phyloP scores from a whole-genome alignment of 306 rosid genomes.

The Luffa acutangula region DNA sequence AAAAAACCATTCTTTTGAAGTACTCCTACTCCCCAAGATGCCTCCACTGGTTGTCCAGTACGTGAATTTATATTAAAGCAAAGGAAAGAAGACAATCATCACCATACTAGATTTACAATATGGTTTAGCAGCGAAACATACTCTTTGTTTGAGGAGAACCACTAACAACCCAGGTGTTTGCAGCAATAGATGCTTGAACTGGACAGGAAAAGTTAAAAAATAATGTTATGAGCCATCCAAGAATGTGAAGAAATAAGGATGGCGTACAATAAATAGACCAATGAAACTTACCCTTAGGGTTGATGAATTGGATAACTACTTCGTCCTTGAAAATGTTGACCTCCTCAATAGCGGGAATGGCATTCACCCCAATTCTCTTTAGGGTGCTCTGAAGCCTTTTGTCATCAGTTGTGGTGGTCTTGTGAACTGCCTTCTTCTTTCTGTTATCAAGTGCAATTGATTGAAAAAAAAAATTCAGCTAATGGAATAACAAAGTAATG shows the following conservation, averaged over 20 bases:
- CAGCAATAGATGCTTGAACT: constrained; percentile 99
- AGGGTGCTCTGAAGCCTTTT: constrained; percentile 97
- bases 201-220: constrained; percentile 3
- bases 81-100: background rate
- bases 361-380: constrained; percentile 96
- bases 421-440: constrained; percentile 99
- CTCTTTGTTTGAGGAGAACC: constrained; percentile 98
- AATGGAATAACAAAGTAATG: background rate
- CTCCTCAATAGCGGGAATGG: constrained; percentile 94
- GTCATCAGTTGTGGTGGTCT: constrained; percentile 93
- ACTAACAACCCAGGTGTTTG: constrained; percentile 98
- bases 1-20: background rate
- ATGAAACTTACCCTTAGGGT: constrained; percentile 61
- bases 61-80: background rate
- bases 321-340: constrained; percentile 95
- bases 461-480: background rate
- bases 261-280: background rate
- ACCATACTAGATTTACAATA: background rate
- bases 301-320: constrained; percentile 77
- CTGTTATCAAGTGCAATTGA: constrained; percentile 20
- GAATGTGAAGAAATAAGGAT: background rate
- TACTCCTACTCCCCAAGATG: background rate
- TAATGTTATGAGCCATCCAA: background rate
- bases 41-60: background rate
- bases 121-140: constrained; percentile 16